Percentiles rank a stretch among this genome's conserved stretches.
These are phyloP conservation scores for Trichocladium uniseriatum DNA, from an alignment of 495 filamentous ascomycete species.

Conservation along the genomic window DNA sequence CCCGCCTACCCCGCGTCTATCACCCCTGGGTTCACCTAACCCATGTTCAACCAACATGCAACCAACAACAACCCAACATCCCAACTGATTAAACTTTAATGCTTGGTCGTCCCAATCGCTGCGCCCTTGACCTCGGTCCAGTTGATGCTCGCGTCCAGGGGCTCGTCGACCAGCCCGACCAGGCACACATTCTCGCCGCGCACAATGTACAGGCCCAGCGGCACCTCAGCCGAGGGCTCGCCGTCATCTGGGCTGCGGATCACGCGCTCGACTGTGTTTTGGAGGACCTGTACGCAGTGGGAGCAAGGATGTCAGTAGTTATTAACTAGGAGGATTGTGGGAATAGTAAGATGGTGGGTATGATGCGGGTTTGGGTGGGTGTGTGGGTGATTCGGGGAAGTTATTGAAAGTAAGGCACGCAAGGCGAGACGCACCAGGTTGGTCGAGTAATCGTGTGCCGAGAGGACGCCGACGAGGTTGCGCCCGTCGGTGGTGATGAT, in stretches of 20 bases:
- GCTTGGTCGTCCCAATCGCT: slow-evolving; percentile 76
- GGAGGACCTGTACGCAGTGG: slow-evolving; percentile 49
- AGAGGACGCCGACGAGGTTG: slow-evolving; percentile 70
- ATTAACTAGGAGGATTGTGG: background rate
- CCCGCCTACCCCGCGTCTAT: background rate
- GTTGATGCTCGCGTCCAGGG: slow-evolving; percentile 77
- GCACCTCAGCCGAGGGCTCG: slow-evolving; percentile 70
- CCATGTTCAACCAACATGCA: no score
- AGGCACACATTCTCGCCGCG: slow-evolving; percentile 92
- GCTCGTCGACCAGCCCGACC: slow-evolving; percentile 81
- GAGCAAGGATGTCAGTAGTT: background rate
- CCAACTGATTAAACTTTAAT: slow-evolving; percentile 13
- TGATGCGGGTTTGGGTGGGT: no score
- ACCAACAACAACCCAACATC: background rate
- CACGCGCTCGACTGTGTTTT: slow-evolving; percentile 76
- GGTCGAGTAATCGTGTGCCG: slow-evolving; percentile 84
- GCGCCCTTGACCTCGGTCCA: slow-evolving; percentile 84
- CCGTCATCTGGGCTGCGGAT: slow-evolving; percentile 75
- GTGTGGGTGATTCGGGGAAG: no score
- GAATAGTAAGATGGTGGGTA: no score
- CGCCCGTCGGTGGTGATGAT: slow-evolving; percentile 91
- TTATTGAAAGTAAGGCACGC: background rate
- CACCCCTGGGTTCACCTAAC: background rate
- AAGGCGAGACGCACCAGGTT: slow-evolving; percentile 54
- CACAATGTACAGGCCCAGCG: slow-evolving; percentile 83